A percentile compares a stretch with the other conserved stretches of the same genome.
phyloP scores from a whole-genome alignment of 2,329 filamentous ascomycete species.

The Botrytis sinoallii region DNA sequence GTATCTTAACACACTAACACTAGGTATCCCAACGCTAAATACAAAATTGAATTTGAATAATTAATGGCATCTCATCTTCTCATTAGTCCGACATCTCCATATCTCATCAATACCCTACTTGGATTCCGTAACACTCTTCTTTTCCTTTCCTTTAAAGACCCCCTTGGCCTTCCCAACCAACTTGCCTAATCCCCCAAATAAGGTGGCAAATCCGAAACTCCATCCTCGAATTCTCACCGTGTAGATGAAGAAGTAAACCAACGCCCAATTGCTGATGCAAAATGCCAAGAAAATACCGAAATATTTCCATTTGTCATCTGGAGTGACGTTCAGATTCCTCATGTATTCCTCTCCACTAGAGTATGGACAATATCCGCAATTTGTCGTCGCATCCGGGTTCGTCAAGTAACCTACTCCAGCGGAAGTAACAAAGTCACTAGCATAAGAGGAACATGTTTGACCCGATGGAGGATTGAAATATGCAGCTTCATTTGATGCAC shows the following conservation, averaged over 20 bases:
- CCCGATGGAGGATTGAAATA: slow-evolving; percentile 62
- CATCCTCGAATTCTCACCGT: slow-evolving; percentile 67
- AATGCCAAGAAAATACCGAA: slow-evolving; percentile 73
- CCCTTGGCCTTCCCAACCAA: slow-evolving; percentile 39
- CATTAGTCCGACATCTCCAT: neutral
- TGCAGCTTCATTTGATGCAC: slow-evolving; percentile 53
- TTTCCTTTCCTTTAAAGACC: slow-evolving; percentile 21
- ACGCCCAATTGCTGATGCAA: slow-evolving; percentile 64
- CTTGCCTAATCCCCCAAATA: slow-evolving; percentile 51
- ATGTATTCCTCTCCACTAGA: slow-evolving; percentile 61
- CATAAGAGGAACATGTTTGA: slow-evolving; percentile 64
- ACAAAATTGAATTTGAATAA: neutral
- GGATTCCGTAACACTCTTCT: neutral
- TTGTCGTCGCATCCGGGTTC: slow-evolving; percentile 53
- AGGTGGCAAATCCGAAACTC: slow-evolving; percentile 62
- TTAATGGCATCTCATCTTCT: neutral
- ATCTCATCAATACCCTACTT: neutral
- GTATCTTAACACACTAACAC: neutral
- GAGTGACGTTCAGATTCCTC: slow-evolving; percentile 48
- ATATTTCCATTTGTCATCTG: slow-evolving; percentile 64
- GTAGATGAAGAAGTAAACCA: slow-evolving; percentile 77
- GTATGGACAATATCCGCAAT: slow-evolving; percentile 71
- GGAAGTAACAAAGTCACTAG: slow-evolving; percentile 51
- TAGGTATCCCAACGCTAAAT: neutral
- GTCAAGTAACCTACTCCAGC: slow-evolving; percentile 58